A percentile compares a stretch with the other conserved stretches of the same genome.
These are phyloP conservation scores for Candida methanosorbosa DNA, from an alignment of 805 yeast species.

Conservation along the genomic window DNA sequence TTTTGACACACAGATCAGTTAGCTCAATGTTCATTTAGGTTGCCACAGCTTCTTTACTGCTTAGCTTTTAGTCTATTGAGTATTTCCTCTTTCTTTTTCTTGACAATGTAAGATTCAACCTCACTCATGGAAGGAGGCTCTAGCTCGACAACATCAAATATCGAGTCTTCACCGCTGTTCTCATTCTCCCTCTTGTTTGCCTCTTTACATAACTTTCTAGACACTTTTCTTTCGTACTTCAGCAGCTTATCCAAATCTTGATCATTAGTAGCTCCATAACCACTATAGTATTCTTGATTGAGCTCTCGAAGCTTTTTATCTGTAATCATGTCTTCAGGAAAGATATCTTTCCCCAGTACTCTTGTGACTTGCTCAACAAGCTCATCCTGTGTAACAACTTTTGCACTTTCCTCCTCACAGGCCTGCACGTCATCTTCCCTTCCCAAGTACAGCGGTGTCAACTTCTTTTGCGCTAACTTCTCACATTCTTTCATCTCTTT, in stretches of 20 bases:
- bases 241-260: conserved; percentile 10
- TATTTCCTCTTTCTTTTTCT: conserved; percentile 33
- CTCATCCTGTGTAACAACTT: conserved; percentile 3
- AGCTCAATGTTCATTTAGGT: too few relatives aligned
- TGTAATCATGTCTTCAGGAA: conserved; percentile 5
- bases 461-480: conserved; percentile 19
- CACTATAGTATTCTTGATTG: conserved; percentile 1
- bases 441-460: conserved; percentile 35
- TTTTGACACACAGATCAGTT: too few relatives aligned
- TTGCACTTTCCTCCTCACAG: conserved; percentile 14
- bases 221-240: conserved; percentile 20
- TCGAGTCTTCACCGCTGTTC: conserved; percentile 1
- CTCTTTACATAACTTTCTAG: conserved; percentile 17
- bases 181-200: conserved; percentile 1
- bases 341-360: conserved; percentile 8
- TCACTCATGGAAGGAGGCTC: conserved; percentile 28
- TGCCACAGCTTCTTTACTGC: too few relatives aligned
- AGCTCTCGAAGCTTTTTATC: conserved; percentile 7
- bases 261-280: not conserved
- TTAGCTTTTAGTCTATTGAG: conserved; percentile 11
- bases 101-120: conserved; percentile 38
- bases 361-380: conserved; percentile 6
- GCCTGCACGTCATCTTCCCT: too few relatives aligned
- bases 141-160: conserved; percentile 18
- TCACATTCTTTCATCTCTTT: conserved; percentile 12